These are phyloP conservation scores for Pichia sp. DNA, from an alignment of 1,139 yeast species.

Conservation along the genomic window DNA sequence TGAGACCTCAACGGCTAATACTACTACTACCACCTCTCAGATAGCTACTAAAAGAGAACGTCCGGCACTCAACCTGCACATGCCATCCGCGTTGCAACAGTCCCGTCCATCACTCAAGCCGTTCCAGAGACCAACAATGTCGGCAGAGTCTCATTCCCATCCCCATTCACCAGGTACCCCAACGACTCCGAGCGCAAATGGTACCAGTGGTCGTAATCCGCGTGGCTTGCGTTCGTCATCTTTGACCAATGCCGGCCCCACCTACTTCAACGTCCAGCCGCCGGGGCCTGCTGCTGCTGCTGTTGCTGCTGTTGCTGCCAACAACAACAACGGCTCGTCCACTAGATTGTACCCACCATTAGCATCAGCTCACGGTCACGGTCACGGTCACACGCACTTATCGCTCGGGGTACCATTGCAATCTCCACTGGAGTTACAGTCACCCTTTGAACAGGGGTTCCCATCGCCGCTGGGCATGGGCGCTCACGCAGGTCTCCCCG, in stretches of 20 bases:
- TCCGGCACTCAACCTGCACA: slow-evolving; percentile 6
- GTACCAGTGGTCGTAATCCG: slow-evolving; percentile 4
- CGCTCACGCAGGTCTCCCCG: not conserved
- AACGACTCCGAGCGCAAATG: slow-evolving; percentile 1
- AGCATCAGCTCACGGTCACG: not conserved
- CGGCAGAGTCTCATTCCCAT: no score
- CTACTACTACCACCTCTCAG: slow-evolving; percentile 5
- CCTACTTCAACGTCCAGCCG: not conserved
- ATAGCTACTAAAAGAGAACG: slow-evolving; percentile 4
- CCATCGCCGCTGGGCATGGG: not conserved
- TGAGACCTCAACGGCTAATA: not conserved
- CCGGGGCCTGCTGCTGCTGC: not conserved
- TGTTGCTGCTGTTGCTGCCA: not conserved
- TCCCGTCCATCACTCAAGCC: not conserved
- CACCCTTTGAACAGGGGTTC: not conserved
- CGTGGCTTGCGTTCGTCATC: slow-evolving; percentile 6
- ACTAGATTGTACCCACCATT: not conserved
- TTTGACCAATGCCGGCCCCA: not conserved
- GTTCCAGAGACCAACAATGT: no score
- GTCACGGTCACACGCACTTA: slow-evolving; percentile 4
- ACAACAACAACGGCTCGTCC: not conserved
- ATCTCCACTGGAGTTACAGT: slow-evolving; percentile 8
- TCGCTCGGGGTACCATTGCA: slow-evolving; percentile 14
- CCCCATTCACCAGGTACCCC: slow-evolving; percentile 9
- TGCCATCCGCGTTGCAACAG: slow-evolving; percentile 5